phyloP scores from a whole-genome alignment of 306 rosid species.

The Mimosa pudica region DNA sequence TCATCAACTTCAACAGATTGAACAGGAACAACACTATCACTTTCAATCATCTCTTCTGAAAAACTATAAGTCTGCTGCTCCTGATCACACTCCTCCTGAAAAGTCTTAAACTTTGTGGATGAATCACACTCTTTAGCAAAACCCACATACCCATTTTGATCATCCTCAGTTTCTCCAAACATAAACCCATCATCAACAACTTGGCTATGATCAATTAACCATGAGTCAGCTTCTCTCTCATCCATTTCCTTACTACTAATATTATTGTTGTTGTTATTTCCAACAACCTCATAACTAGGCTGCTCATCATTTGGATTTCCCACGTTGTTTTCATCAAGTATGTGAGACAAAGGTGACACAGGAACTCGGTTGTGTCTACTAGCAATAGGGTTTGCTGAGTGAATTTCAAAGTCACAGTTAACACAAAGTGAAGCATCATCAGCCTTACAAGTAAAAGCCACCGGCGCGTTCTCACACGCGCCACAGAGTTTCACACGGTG shows the following conservation, averaged over 20 bases:
- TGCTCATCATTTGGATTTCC: background rate
- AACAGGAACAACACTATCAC: conserved; percentile 26
- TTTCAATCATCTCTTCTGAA: conserved; percentile 11
- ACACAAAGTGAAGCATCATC: conserved; percentile 33
- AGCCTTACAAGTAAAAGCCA: conserved; percentile 28
- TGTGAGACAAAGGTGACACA: conserved; percentile 5
- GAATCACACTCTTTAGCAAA: background rate
- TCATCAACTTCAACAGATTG: conserved; percentile 1
- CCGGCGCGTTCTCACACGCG: conserved; percentile 25
- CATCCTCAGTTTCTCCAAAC: background rate
- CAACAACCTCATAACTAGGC: background rate
- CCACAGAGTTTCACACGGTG: conserved; percentile 21
- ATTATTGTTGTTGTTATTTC: background rate
- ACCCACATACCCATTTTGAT: background rate
- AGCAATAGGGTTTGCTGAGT: conserved; percentile 24
- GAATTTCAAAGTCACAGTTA: conserved; percentile 24
- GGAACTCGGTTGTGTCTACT: conserved; percentile 21
- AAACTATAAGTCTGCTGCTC: conserved; percentile 1
- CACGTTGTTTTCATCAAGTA: background rate
- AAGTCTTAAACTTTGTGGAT: background rate
- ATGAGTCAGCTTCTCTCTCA: conserved; percentile 13
- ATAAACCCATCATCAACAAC: background rate
- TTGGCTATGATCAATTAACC: conserved; percentile 9
- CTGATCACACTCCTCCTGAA: conserved; percentile 1
- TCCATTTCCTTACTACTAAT: background rate